Conservation (phyloP, 1,284 basidiomycete genomes). For the Mycena citricolor region DNA sequence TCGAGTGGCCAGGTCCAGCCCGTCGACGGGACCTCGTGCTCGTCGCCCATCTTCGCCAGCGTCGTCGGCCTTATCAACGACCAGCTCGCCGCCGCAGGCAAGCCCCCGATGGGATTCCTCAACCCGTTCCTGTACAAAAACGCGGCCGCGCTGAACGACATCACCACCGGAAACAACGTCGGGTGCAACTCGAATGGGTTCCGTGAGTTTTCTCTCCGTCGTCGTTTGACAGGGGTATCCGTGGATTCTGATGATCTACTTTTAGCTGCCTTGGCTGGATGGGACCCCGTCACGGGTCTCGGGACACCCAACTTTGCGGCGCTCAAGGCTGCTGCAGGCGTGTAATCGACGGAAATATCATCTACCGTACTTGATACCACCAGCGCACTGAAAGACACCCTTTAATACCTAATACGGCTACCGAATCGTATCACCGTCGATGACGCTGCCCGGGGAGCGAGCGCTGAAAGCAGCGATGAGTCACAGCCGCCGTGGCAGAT, state of each 20-base stretch:
- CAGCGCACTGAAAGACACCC: no score
- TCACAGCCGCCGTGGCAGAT: no score
- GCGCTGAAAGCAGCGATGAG: no score
- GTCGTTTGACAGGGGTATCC: no score
- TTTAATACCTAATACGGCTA: no score
- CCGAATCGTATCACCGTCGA: no score
- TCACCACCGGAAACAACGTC: slow-evolving; percentile 10
- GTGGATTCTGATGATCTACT: background rate
- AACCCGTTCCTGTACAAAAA: slow-evolving; percentile 18
- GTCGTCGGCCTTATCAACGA: slow-evolving; percentile 20
- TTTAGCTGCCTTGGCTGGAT: slow-evolving; percentile 10
- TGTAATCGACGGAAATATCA: no score
- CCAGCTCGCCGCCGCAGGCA: slow-evolving; percentile 14
- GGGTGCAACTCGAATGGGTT: slow-evolving; percentile 17
- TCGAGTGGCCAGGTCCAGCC: background rate
- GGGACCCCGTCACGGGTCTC: slow-evolving; percentile 22
- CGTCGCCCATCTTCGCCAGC: slow-evolving; percentile 22
- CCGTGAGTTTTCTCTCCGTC: slow-evolving; percentile 4
- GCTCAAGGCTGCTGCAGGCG: slow-evolving; percentile 6
- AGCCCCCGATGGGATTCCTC: slow-evolving; percentile 18
- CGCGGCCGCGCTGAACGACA: slow-evolving; percentile 15
- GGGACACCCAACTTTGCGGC: slow-evolving; percentile 15
- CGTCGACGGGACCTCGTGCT: slow-evolving; percentile 18
- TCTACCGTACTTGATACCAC: no score
- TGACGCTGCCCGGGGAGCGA: no score